Conservation (phyloP, 2,329 filamentous ascomycete genomes). For the Talaromyces sp. region DNA sequence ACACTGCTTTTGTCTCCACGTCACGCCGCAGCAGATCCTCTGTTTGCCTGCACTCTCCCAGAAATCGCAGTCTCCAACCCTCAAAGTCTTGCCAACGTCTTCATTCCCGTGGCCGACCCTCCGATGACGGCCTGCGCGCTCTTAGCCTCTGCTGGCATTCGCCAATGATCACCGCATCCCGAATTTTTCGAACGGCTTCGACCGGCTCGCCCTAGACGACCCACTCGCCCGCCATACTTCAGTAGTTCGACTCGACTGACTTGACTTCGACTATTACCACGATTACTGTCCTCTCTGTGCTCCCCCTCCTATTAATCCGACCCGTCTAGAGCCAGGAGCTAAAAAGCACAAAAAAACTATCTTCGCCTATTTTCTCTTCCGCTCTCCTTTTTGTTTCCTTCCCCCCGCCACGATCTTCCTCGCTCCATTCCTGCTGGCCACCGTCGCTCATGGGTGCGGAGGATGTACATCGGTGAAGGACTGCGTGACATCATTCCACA, state of each 20-base stretch:
- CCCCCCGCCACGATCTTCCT: neutral
- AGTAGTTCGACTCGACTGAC: neutral
- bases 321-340: neutral
- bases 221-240: neutral
- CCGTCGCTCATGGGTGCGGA: slow-evolving; percentile 3
- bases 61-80: neutral
- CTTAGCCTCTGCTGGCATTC: neutral
- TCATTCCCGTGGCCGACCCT: neutral
- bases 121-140: neutral
- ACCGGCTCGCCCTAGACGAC: neutral
- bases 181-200: neutral
- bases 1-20: neutral
- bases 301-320: neutral
- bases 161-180: neutral
- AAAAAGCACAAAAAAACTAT: neutral
- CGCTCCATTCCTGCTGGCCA: neutral
- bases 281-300: neutral
- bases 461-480: slow-evolving; percentile 8
- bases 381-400: neutral
- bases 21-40: too few relatives aligned
- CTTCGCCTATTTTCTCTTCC: neutral
- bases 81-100: neutral
- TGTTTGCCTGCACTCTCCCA: neutral
- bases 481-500: slow-evolving; percentile 12
- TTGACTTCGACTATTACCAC: neutral